Evolutionary conservation across 1,284 basidiomycete species (phyloP), one percentile per base, ranked within the genome.

Genomic region (Cystobasidium sp.): DNA sequence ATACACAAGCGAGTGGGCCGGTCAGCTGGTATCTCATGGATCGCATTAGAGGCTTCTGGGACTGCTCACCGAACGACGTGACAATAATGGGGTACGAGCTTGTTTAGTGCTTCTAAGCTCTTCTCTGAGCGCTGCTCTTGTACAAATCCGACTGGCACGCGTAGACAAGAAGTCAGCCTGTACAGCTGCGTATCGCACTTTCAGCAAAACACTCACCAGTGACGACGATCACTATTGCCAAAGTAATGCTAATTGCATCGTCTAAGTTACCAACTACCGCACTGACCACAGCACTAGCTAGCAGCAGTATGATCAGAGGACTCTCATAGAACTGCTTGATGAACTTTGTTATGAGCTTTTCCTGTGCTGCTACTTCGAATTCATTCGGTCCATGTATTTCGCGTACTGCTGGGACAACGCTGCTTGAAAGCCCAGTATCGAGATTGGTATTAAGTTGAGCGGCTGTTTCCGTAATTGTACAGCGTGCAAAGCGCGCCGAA

Each of bases 41-140:
- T 20, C 82, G 69, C 9, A 75, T 66, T 61, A 52, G 52, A 41
- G 4, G n/a, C n/a, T 79, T 6, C 16, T 49, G 77, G 1, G 77
- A 12, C 39, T 31, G 78, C 86, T 41, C 80, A 91, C 87, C 94
- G 90, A 63, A 93, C 85, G 70, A 97, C 88, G 81, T 97, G 92
- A 81, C 93, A 97, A 82, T 95, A 93, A 81, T 97, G 95, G 0
- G 95, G 95, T 12, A 97, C 94, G 51, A 97, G 90, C 83, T 96
- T 97, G 85, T 94, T 97, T 41, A 98, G 86, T 0, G 96, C 94
- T 82, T 97, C 93, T 37, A 98, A 85, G 70, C 91, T 93, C 84
- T 97, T 91, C 83, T 98, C 96, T 0, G 94, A 97, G 52, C 95
- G 87, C 77, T 91, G 89, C 84, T 98, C 95, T 82, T 98, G 95